Conservation (phyloP, 1,284 basidiomycete species). For the Cryptococcus sp. region DNA sequence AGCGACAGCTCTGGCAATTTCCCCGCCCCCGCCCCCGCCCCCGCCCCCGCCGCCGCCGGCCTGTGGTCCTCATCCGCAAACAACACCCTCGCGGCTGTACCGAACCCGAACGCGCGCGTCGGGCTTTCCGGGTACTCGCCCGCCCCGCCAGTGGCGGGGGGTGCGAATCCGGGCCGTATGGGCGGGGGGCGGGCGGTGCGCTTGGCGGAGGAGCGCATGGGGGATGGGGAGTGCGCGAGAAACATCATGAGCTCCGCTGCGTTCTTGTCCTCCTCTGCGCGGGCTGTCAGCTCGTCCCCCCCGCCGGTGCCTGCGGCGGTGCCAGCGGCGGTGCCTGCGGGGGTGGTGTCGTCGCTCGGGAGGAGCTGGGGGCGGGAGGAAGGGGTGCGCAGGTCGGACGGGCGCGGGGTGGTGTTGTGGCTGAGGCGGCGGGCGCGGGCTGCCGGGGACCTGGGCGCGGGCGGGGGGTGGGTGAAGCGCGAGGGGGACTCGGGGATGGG, state of each 20-base stretch:
- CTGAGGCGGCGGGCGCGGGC: slow-evolving; percentile 2
- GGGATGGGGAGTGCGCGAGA: slow-evolving; percentile 46
- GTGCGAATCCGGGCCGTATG: no score
- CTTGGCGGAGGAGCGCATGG: slow-evolving; percentile 11
- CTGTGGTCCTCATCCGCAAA: slow-evolving; percentile 35
- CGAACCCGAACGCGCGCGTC: slow-evolving; percentile 11
- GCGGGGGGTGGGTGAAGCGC: slow-evolving; percentile 6
- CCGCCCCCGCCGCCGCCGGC: no score
- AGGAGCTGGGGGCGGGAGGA: slow-evolving; percentile 4
- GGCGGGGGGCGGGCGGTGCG: neutral
- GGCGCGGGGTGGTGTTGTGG: slow-evolving; percentile 2
- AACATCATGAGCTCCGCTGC: slow-evolving; percentile 51
- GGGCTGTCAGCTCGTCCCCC: slow-evolving; percentile 3
- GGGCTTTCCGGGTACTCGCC: slow-evolving; percentile 11
- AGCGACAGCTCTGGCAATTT: neutral
- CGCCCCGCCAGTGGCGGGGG: no score
- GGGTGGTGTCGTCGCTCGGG: slow-evolving; percentile 4
- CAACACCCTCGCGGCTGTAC: slow-evolving; percentile 36
- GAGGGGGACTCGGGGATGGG: slow-evolving; percentile 15
- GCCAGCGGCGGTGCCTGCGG: neutral
- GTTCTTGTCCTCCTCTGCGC: slow-evolving; percentile 41
- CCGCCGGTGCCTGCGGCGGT: neutral
- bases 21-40: no score
- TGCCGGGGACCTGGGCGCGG: slow-evolving; percentile 6
- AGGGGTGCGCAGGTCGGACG: slow-evolving; percentile 9